Evolutionary conservation across 345 rosid genomes (phyloP).

Genomic region (Boechera stricta): DNA sequence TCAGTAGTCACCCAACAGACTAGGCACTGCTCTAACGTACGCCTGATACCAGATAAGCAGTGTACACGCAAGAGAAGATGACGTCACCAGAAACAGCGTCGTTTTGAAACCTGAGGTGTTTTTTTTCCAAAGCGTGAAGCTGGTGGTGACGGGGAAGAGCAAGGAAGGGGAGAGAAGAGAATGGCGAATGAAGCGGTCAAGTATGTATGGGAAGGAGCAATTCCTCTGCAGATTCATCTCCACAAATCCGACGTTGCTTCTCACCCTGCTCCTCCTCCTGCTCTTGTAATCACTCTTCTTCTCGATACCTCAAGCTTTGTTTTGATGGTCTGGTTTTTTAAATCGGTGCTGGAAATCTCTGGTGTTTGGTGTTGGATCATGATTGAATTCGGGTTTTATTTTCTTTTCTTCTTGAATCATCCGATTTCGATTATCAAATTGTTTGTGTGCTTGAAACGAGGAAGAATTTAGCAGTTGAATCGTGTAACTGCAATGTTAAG

Average conservation of each 20-base stretch:
- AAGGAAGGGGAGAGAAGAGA: conserved; percentile 7
- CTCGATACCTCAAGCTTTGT: neutral
- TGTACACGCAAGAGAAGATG: conserved; percentile 25
- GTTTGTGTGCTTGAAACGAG: conserved; percentile 7
- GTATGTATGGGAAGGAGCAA: conserved; percentile 89
- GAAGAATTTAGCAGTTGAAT: conserved; percentile 4
- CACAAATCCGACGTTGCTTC: conserved; percentile 89
- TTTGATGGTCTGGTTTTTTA: neutral
- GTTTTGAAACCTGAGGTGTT: conserved; percentile 14
- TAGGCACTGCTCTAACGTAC: conserved; percentile 15
- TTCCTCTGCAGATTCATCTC: conserved; percentile 86
- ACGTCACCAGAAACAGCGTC: conserved; percentile 35
- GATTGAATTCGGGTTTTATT: conserved; percentile 21
- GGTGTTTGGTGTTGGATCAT: conserved; percentile 9
- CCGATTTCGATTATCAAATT: conserved; percentile 11
- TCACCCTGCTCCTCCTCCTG: conserved; percentile 85
- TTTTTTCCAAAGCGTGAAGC: neutral
- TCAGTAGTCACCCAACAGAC: neutral
- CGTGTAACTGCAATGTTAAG: neutral
- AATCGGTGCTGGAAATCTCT: neutral
- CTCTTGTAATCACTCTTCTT: conserved; percentile 48
- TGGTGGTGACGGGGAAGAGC: conserved; percentile 25
- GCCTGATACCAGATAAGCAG: neutral
- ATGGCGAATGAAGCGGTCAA: conserved; percentile 67
- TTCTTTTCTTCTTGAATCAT: neutral